Base-by-base conservation (phyloP, 768 basidiomycete genomes). In the Fomitopsis serialis region DNA sequence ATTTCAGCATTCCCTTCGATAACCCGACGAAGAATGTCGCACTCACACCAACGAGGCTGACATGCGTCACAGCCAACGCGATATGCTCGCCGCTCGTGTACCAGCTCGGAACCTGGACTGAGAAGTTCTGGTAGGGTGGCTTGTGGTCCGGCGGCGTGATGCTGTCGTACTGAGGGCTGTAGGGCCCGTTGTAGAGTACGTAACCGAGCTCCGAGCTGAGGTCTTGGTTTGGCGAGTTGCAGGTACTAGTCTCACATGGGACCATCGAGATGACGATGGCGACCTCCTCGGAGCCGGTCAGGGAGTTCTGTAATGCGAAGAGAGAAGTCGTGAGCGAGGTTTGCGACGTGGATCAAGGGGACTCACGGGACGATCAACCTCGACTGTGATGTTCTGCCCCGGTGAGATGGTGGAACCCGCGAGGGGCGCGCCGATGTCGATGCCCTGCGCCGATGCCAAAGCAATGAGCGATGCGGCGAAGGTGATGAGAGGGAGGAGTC, bases 281-380 rank as follows among this genome's bases (percentile, higher is more conserved):
- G 25, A 71, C 67, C 47, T 74, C 71, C n/a, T 55, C 46, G 6
- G 68, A 68, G 49, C 60, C 54, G 10, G 66, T 64, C 7, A 70
- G 61, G 10, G 64, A 63, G 60, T 63, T 64, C 62, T 70, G 49
- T 13, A 21, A 11, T 11, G 40, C 15, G 42, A 22, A 23, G 4
- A 12, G 13, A 37, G 35, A 58, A 1, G 29, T 22, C 15, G 9
- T 17, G 15, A 37, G 29, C 57, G 3, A 32, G 23, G n/a, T n/a
- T n/a, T n/a, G n/a, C n/a, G n/a, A n/a, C n/a, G n/a, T n/a, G n/a
- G n/a, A n/a, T n/a, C n/a, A n/a, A n/a, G 7, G 6, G 2, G 10
- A 49, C 67, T 24, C 54, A 72, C 70, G 1, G 72, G 72, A 10
- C 63, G 57, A 50, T 66, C 62, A 21, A 74, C 61, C 42, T 71